phyloP scores from a whole-genome alignment of 345 rosid species.

The Gossypium herbaceum region DNA sequence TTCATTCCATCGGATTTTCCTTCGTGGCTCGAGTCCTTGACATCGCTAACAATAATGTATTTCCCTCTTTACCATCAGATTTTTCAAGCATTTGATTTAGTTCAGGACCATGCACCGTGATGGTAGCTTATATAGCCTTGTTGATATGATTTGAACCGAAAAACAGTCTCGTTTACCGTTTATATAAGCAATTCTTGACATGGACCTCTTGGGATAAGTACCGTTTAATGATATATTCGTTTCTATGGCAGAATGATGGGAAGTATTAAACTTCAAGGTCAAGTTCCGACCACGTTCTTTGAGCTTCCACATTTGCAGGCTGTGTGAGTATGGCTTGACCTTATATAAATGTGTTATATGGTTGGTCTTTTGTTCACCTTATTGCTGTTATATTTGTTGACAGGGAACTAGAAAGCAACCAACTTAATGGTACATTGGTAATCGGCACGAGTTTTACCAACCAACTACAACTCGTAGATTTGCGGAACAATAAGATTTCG shows the following conservation, averaged over 20 bases:
- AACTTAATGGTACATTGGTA: slow-evolving; percentile 46
- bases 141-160: no score
- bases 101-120: not conserved
- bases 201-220: not conserved
- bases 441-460: slow-evolving; percentile 38
- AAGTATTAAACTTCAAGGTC: slow-evolving; percentile 40
- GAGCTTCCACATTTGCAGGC: slow-evolving; percentile 53
- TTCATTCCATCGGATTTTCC: slow-evolving; percentile 48
- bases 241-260: slow-evolving; percentile 57
- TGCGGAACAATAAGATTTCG: slow-evolving; percentile 45
- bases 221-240: not conserved
- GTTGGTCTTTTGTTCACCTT: not conserved
- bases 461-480: slow-evolving; percentile 50
- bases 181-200: not conserved
- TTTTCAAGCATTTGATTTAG: not conserved
- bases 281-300: slow-evolving; percentile 48
- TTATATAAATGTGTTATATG: not conserved
- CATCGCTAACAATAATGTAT: slow-evolving; percentile 65
- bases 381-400: slow-evolving; percentile 5
- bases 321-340: slow-evolving; percentile 44
- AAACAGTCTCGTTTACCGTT: no score
- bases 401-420: slow-evolving; percentile 51
- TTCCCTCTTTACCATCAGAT: slow-evolving; percentile 15
- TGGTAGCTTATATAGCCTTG: no score
- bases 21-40: slow-evolving; percentile 48